Evolutionary conservation across 225 moss, liverwort and hornwort species (phyloP).

Genomic region (Rhytidiadelphus loreus): DNA sequence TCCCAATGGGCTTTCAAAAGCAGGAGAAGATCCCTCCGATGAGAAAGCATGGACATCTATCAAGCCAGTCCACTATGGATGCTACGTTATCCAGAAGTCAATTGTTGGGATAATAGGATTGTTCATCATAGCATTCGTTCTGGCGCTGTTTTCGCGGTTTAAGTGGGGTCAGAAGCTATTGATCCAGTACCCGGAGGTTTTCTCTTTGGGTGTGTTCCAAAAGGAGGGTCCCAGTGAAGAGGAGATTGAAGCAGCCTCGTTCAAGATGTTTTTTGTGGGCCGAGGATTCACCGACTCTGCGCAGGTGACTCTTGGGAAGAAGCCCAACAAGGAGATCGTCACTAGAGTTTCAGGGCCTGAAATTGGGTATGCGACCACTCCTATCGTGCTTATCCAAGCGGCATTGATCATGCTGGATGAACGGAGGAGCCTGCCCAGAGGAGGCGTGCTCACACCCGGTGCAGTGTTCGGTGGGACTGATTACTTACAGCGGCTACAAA

Average conservation of each 20-base stretch:
- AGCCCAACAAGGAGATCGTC: conserved; percentile 66
- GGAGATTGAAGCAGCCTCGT: conserved; percentile 47
- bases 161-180: conserved; percentile 49
- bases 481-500: conserved; percentile 48
- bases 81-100: conserved; percentile 55
- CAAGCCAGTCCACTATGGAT: conserved; percentile 73
- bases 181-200: conserved; percentile 70
- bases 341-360: conserved; percentile 86
- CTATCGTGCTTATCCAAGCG: conserved; percentile 76
- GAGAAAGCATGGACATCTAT: conserved; percentile 50
- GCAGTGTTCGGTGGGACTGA: conserved; percentile 61
- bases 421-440: conserved; percentile 57
- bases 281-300: conserved; percentile 61
- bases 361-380: conserved; percentile 77
- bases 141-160: conserved; percentile 43
- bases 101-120: conserved; percentile 36
- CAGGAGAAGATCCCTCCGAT: conserved; percentile 32
- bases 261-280: conserved; percentile 84
- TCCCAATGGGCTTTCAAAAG: conserved; percentile 57
- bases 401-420: conserved; percentile 74
- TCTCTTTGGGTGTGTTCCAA: conserved; percentile 69
- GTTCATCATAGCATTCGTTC: conserved; percentile 44
- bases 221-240: conserved; percentile 81
- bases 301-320: conserved; percentile 18
- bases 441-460: conserved; percentile 84